These are phyloP conservation scores for Scleromitrula shiraiana DNA, from an alignment of 2,329 filamentous ascomycete genomes.

Conservation along the genomic window DNA sequence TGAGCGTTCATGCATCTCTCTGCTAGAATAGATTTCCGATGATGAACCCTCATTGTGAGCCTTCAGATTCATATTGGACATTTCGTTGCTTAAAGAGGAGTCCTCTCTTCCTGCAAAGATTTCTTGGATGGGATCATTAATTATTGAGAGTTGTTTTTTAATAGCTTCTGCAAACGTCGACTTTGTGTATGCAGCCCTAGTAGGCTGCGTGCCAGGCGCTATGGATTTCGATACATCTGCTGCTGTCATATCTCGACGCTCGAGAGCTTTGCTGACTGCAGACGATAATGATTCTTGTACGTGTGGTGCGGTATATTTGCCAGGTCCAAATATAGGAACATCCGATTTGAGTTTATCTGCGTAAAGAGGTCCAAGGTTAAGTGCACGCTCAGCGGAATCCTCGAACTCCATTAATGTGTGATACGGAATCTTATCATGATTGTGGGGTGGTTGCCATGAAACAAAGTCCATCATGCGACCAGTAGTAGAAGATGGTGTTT, in stretches of 20 bases:
- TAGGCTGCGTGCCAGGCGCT: neutral
- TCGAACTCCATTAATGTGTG: constrained; percentile 48
- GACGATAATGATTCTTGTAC: constrained; percentile 21
- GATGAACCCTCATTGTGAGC: neutral
- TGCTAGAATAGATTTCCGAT: constrained; percentile 36
- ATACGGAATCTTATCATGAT: constrained; percentile 40
- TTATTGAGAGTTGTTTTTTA: neutral
- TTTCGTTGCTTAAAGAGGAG: constrained; percentile 5
- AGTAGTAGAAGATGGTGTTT: constrained; percentile 50
- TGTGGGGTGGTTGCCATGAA: constrained; percentile 52
- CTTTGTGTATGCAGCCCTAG: constrained; percentile 4
- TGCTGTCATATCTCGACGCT: constrained; percentile 9
- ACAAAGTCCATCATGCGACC: constrained; percentile 53
- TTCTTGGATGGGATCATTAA: constrained; percentile 2
- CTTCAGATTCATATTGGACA: constrained; percentile 13
- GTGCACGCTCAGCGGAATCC: constrained; percentile 43
- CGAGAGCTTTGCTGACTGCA: constrained; percentile 21
- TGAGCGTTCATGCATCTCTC: constrained; percentile 46
- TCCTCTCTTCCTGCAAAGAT: neutral
- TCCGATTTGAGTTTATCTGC: constrained; percentile 46
- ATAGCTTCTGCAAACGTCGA: constrained; percentile 7
- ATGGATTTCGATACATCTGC: constrained; percentile 6
- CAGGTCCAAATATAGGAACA: constrained; percentile 48
- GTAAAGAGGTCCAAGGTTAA: constrained; percentile 47
- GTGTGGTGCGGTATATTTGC: constrained; percentile 35